phyloP scores from a whole-genome alignment of 2,329 filamentous ascomycete genomes.

The Exophiala sp. region DNA sequence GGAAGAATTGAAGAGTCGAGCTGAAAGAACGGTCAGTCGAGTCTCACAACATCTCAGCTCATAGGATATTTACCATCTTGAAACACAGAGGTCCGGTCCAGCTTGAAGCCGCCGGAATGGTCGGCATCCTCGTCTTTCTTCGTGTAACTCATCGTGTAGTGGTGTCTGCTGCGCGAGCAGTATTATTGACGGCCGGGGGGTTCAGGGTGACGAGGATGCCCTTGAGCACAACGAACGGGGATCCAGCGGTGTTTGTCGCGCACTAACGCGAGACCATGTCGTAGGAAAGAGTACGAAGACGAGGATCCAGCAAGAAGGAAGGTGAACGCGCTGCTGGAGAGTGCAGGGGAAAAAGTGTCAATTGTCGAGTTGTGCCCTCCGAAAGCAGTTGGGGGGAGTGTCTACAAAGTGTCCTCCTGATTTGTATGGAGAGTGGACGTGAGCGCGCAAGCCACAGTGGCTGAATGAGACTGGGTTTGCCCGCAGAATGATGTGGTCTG shows the following conservation, averaged over 20 bases:
- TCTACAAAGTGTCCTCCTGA: conserved; percentile 19
- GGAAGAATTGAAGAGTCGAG: conserved; percentile 95
- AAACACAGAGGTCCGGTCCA: conserved; percentile 96
- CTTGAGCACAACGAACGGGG: conserved; percentile 1
- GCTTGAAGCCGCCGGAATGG: conserved; percentile 87
- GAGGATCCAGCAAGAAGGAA: background rate
- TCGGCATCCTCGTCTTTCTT: conserved; percentile 99
- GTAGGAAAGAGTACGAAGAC: conserved; percentile 3
- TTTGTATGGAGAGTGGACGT: conserved; percentile 2
- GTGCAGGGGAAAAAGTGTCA: conserved; percentile 4
- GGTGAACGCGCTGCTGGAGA: background rate
- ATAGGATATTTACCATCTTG: conserved; percentile 72
- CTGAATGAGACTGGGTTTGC: background rate
- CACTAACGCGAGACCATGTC: conserved; percentile 28
- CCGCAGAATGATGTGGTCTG: too few species aligned
- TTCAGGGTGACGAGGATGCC: conserved; percentile 20
- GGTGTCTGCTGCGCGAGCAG: conserved; percentile 31
- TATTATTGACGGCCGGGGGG: conserved; percentile 8
- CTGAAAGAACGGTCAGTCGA: conserved; percentile 46
- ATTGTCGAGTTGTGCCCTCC: conserved; percentile 7
- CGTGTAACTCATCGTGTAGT: conserved; percentile 76
- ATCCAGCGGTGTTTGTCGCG: conserved; percentile 3
- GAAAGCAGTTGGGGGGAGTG: conserved; percentile 10
- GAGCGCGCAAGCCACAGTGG: background rate
- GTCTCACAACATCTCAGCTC: background rate